A percentile compares a stretch with the other conserved stretches of the same genome.
These are phyloP conservation scores for Diaporthe destruens DNA, from an alignment of 2,329 filamentous ascomycete species.

Conservation along the genomic window DNA sequence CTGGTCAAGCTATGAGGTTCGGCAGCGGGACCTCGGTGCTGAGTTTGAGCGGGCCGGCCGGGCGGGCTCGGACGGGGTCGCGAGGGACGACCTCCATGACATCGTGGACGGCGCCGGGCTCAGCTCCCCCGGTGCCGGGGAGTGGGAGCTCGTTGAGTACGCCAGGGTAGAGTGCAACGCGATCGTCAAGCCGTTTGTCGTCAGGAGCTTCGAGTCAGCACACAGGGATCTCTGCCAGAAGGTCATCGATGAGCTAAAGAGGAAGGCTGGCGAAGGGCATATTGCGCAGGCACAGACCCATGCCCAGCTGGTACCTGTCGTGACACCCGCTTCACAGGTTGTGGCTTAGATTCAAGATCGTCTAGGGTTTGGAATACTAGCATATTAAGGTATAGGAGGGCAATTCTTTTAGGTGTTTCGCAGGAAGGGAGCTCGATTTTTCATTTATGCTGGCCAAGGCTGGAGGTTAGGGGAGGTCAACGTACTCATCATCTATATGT, in stretches of 20 bases:
- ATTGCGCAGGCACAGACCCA: slow-evolving; percentile 5
- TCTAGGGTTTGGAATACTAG: background rate
- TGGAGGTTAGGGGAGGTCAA: background rate
- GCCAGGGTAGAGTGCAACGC: slow-evolving; percentile 51
- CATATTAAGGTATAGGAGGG: too few species aligned
- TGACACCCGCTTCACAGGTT: background rate
- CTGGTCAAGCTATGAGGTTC: slow-evolving; percentile 54
- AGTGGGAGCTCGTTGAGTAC: slow-evolving; percentile 53
- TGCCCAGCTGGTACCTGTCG: background rate
- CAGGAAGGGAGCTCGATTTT: background rate
- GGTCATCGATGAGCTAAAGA: slow-evolving; percentile 47
- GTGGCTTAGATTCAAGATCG: background rate
- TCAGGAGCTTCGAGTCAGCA: slow-evolving; percentile 47
- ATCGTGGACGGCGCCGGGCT: slow-evolving; percentile 22
- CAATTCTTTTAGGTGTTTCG: background rate
- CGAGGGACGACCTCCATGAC: background rate
- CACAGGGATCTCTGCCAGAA: slow-evolving; percentile 51
- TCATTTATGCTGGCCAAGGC: slow-evolving; percentile 1
- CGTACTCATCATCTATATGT: background rate
- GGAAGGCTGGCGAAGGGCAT: slow-evolving; percentile 36
- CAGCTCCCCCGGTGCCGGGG: slow-evolving; percentile 40
- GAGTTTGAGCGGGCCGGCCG: slow-evolving; percentile 41
- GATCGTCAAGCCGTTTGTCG: slow-evolving; percentile 52
- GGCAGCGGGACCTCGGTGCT: slow-evolving; percentile 40
- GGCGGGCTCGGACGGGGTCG: slow-evolving; percentile 40